Evolutionary conservation across 1,284 basidiomycete genomes (phyloP).

Genomic region (Ceratobasidium theobromae): DNA sequence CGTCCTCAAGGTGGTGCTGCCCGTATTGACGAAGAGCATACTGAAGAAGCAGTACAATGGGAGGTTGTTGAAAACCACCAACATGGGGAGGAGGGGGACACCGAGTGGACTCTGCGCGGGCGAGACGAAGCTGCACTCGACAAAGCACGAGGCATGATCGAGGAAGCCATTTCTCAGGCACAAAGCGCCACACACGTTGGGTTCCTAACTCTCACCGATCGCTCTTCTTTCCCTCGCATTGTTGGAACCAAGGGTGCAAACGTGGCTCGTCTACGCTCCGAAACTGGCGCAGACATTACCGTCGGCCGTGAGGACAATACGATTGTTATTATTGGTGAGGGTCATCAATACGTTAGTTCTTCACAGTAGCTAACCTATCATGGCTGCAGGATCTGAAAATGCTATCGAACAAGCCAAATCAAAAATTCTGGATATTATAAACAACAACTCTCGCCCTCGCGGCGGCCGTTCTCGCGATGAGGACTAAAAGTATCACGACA

Average conservation of each 20-base stretch:
- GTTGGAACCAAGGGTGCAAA: slow-evolving; percentile 85
- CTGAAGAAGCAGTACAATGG: slow-evolving; percentile 60
- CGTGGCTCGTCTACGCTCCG: slow-evolving; percentile 76
- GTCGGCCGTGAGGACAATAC: slow-evolving; percentile 82
- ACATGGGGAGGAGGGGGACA: slow-evolving; percentile 74
- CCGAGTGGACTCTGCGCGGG: slow-evolving; percentile 81
- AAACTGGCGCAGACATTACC: slow-evolving; percentile 87
- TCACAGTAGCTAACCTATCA: slow-evolving; percentile 19
- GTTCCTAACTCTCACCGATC: slow-evolving; percentile 74
- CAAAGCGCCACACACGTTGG: slow-evolving; percentile 72
- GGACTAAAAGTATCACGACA: slow-evolving; percentile 18
- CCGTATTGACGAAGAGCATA: slow-evolving; percentile 73
- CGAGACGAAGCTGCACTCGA: slow-evolving; percentile 76
- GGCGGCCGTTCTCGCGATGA: slow-evolving; percentile 12
- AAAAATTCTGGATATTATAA: slow-evolving; percentile 70
- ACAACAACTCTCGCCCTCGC: slow-evolving; percentile 34
- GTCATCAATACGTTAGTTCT: not conserved
- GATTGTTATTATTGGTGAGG: slow-evolving; percentile 79
- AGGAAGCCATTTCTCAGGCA: slow-evolving; percentile 73
- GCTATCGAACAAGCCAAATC: slow-evolving; percentile 77
- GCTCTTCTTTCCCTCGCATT: slow-evolving; percentile 78
- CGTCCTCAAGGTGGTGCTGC: slow-evolving; percentile 54
- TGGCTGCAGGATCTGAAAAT: slow-evolving; percentile 59
- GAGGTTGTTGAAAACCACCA: slow-evolving; percentile 76
- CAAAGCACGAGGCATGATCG: slow-evolving; percentile 65